Evolutionary conservation across 2,329 filamentous ascomycete species (phyloP), one percentile per base, ranked within the genome.

Genomic region (Teratosphaeriaceae sp.): DNA sequence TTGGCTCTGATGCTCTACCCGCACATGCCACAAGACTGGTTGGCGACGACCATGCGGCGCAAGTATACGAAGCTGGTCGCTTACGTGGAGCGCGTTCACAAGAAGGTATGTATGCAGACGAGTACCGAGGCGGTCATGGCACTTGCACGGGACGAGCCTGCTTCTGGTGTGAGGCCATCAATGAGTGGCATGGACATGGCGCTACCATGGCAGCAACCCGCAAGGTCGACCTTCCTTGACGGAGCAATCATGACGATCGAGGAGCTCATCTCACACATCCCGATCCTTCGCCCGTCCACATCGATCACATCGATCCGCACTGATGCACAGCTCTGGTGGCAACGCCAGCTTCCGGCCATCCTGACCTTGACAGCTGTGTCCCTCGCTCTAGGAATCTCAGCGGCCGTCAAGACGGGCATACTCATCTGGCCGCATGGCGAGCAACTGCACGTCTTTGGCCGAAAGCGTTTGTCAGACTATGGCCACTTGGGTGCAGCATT

Each of bases 1-100:
- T 69, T 97, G 26, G 75, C 79, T 2, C 67, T 96, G 38, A 84
- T 92, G 70, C 69, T 84, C 1, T 71, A 75, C 19, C 75, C 81
- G 1, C 64, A 74, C 7, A 60, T 85, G 18, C 78, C 80, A 13
- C 75, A 80, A 42, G 63, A 74, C 15, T 86, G 80, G 80, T 64
- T 85, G 4, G 67, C 69, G 45, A 73, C 78, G 39, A 72, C 73
- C 1, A 70, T 85, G 57, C 61, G 66, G 42, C 63, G 61, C 18
- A 75, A 78, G 44, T 69, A 66, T 47, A 60, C 61, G 15, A 58
- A 54, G 29, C 56, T 73, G 24, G 54, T 52, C 4, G 52, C 45
- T 7, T 73, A 70, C 40, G 56, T 65, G n/a, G 53, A 55, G 19
- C 59, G 62, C 18, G 44, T 70, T 41, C 62, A 60, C 29, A 36